Base-by-base conservation (phyloP, 1,139 yeast species). In the Candida sanyaensis region DNA sequence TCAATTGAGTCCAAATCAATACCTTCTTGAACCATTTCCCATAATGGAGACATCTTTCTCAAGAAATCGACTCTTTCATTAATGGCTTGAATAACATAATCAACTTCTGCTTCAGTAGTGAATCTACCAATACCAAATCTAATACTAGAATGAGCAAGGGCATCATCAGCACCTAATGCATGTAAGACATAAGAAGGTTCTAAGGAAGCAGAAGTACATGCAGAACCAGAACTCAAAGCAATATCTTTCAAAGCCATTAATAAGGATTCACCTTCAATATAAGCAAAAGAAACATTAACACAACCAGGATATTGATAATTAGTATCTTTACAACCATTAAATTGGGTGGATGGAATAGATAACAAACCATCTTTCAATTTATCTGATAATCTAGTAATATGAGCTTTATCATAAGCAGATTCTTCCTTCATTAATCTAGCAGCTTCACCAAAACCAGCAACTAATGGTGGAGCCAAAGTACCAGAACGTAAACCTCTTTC, bases 11-110 rank as follows among this genome's bases (percentile, higher is more conserved):
- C 81, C 66, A 95, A 78, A 64, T 93, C 99, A 63, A 93, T 92
- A 56, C 99, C 99, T 57, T 93, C 99, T 71, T 93, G 97, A 48
- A 90, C 97, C 98, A 93, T 92, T 73, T 93, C 99, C 98, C 98
- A 93, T 59, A 93, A 78, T 47, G 99, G 99, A 46, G 96, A 86
- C 73, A 93, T 78, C 63, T 91, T 95, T 68, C 99, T 83, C 64
- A 93, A 80, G 69, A 90, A 91, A 53, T 86, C 87, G 45, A 93
- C 99, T 69, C 97, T 83, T 66, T 89, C 92, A 47, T 82, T 78
- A 51, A 93, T 91, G 24, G 97, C 96, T 54, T 86, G 77, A 55
- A 92, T 78, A 41, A 93, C 99, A 64, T 91, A 93, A 64, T 95
- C 98, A 50, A 93, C 82, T 71, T 93, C 99, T 40, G 83, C 96